Evolutionary conservation across 257 asterid species (phyloP), one percentile per base, ranked within the genome.

Genomic region (Solanum ossicruentum): DNA sequence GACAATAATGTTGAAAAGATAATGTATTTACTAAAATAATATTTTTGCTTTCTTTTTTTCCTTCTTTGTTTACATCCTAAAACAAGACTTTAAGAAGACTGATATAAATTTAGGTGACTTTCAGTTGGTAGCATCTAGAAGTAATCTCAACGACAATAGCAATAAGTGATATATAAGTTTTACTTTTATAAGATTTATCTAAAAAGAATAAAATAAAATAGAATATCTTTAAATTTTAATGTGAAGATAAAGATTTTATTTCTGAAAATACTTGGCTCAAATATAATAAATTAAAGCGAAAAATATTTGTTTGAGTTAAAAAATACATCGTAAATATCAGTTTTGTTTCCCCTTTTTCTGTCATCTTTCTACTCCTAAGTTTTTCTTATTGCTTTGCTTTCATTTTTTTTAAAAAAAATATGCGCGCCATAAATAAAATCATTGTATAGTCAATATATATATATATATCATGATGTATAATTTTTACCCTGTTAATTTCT

Each of bases 211-310:
- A 28, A 28, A 28, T 28, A 28, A 28, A 28, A 57, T 57, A 57
- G 0, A 20, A 20, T 20, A 0, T 58, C 8, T 10, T 1, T 1
- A 20, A 0, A 58, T 58, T 1, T 8, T 9, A 58, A 58, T 58
- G 6, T 20, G n/a, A 6, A 58, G 6, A 1, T 58, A 20, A 0
- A 20, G 9, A 20, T 1, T 17, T 0, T 55, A 16, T 55, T 17
- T 55, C 0, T 0, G 5, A 55, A 1, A 3, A 56, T 36, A 36
- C 0, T 36, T 36, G 3, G 5, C 39, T 36, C 5, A 36, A 36
- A 36, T 2, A 58, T 20, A 58, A 18, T 8, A 58, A 58, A 8
- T 58, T 0, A 5, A 20, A 20, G 1, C 1, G 0, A 1, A 0
- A 58, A 58, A 5, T 20, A 9, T 18, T 58, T 57, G 8, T 1